Conservation (phyloP, 73 alveolate species). For the Paramecium pentaurelia region DNA sequence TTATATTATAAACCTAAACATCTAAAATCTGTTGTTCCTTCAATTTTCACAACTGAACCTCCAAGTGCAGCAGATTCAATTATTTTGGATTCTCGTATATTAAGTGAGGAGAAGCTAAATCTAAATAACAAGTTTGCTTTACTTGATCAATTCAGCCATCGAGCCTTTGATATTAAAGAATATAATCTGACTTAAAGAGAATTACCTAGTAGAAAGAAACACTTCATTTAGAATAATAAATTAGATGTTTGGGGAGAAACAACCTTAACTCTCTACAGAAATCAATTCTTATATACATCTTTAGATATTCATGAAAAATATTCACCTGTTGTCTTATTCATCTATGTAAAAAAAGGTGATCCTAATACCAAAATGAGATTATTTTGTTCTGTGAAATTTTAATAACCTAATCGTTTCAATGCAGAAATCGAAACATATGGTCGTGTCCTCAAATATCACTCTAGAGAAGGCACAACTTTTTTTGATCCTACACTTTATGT, state of each 20-base stretch:
- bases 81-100: background rate
- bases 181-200: background rate
- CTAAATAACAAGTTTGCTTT: background rate
- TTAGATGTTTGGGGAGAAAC: slow-evolving; percentile 14
- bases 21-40: background rate
- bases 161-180: background rate
- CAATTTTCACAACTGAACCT: background rate
- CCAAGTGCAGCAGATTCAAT: background rate
- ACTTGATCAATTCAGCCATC: slow-evolving; percentile 4
- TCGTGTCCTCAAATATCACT: background rate
- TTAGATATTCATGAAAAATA: background rate
- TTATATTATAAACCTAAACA: slow-evolving; percentile 2
- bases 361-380: background rate
- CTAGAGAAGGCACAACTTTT: background rate
- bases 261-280: background rate
- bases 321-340: slow-evolving; percentile 10
- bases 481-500: background rate
- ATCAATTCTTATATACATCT: background rate
- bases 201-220: background rate
- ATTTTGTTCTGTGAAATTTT: background rate
- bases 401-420: slow-evolving; percentile 32
- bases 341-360: background rate
- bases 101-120: background rate
- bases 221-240: background rate
- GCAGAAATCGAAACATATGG: slow-evolving; percentile 42